phyloP scores from a whole-genome alignment of 768 basidiomycete genomes.

The Lactifluus subvellereus region DNA sequence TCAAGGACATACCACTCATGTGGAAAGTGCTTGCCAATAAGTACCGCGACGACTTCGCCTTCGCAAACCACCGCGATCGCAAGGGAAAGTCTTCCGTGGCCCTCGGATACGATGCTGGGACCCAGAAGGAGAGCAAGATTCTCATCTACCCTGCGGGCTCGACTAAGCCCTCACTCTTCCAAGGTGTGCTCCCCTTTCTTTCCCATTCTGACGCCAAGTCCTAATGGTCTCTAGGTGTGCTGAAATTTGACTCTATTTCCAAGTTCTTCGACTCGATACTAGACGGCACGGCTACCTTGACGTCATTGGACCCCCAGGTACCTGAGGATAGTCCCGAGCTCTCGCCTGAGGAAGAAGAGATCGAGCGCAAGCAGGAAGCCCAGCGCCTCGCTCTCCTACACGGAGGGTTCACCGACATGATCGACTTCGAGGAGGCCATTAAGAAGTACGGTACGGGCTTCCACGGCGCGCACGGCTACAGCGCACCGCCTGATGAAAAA shows the following conservation, averaged over 20 bases:
- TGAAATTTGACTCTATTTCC: constrained; percentile 68
- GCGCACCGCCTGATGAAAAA: constrained; percentile 39
- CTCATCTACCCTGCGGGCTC: constrained; percentile 64
- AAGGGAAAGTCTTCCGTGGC: constrained; percentile 52
- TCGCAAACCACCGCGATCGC: constrained; percentile 61
- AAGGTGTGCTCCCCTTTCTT: constrained; percentile 43
- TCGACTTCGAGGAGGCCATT: constrained; percentile 48
- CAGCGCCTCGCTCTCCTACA: constrained; percentile 47
- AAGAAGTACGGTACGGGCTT: constrained; percentile 39
- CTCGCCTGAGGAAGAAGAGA: constrained; percentile 39
- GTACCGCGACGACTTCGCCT: constrained; percentile 54
- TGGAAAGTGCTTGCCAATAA: constrained; percentile 79
- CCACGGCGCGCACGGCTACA: constrained; percentile 40
- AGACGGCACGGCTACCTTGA: constrained; percentile 60
- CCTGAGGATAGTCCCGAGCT: constrained; percentile 3
- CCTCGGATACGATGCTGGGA: constrained; percentile 53
- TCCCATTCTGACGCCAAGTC: not conserved
- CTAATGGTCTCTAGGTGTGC: constrained; percentile 41
- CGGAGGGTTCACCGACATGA: constrained; percentile 44
- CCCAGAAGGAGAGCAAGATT: constrained; percentile 52
- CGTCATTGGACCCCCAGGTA: constrained; percentile 32
- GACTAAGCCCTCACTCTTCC: constrained; percentile 51
- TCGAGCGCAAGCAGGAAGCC: constrained; percentile 46
- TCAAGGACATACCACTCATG: constrained; percentile 67
- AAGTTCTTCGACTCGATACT: constrained; percentile 68